Conservation (phyloP, 2,329 filamentous ascomycete species). For the Microsporum ferrugineum region DNA sequence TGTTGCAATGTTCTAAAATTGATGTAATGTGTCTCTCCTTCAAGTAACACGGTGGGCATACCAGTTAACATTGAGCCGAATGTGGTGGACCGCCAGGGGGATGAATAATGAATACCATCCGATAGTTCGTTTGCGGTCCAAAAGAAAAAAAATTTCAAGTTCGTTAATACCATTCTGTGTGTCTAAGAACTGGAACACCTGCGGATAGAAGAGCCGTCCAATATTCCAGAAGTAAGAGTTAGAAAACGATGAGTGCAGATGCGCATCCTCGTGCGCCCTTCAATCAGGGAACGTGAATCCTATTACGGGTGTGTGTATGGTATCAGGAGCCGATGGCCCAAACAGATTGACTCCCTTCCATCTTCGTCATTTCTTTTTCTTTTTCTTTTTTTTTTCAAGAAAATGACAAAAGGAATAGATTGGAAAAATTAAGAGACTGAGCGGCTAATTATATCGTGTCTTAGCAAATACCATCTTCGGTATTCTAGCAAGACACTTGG, state of each 20-base stretch:
- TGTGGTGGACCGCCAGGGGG: background rate
- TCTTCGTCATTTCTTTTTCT: background rate
- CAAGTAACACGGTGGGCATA: background rate
- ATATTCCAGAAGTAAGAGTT: background rate
- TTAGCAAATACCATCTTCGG: background rate
- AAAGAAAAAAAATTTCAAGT: background rate
- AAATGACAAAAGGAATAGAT: background rate
- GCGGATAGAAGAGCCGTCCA: background rate
- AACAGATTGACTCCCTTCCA: background rate
- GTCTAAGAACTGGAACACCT: background rate
- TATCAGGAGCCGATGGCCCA: background rate
- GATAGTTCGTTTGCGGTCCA: background rate
- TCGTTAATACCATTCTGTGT: background rate
- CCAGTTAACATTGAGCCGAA: background rate
- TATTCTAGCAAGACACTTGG: background rate
- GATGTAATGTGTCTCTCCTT: background rate
- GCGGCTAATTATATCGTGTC: background rate
- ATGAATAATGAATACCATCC: background rate
- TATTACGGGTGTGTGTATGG: background rate
- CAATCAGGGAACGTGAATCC: background rate
- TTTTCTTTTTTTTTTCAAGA: background rate
- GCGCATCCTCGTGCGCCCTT: background rate
- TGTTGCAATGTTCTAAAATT: background rate
- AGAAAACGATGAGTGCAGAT: background rate
- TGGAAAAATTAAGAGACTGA: background rate